Base-by-base conservation (phyloP, 2,329 filamentous ascomycete genomes). In the Zymoseptoria passerinii region DNA sequence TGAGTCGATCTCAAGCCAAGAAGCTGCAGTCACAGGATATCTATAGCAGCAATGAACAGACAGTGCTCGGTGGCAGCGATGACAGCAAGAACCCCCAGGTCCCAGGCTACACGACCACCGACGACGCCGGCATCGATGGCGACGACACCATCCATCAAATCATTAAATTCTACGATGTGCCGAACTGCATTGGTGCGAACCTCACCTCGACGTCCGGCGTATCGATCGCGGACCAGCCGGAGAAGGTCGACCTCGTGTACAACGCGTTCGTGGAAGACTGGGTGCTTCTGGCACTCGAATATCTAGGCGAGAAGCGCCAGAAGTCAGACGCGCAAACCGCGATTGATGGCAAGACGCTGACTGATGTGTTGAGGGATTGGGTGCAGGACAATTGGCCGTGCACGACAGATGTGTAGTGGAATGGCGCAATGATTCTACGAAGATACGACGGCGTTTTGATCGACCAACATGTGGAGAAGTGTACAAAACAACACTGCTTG, bases 231-330 rank as follows among this genome's bases (percentile, higher is more conserved):
- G 63, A 70, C 7, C 75, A 71, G 0, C 89, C 90, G 0, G 83
- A 88, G 55, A 86, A 75, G 0, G 90, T 99, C 0, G 92, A 97
- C 71, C 72, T 99, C 7, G 85, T 96, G 13, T 99, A 95, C 70
- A 83, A 95, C 58, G 91, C 95, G 71, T 99, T 96, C 72, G 85
- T 97, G 40, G 82, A 94, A 73, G 85, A 85, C 8, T 95, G 88
- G 82, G 77, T 97, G 48, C 73, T 95, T 18, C 75, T 87, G 9
- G 91, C 90, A 2, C 76, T 96, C 61, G 84, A 85, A 60, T 84
- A 81, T 64, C 70, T 82, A 8, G 81, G 81, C 1, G 72, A 80
- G 54, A 77, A 77, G 59, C 76, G 80, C 64, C 73, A 75, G 48
- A 72, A 76, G 19, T 70, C 74, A 35, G 81, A 86, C 58, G 80